phyloP scores from a whole-genome alignment of 2,329 filamentous ascomycete genomes.

The Pezicula carpinea region DNA sequence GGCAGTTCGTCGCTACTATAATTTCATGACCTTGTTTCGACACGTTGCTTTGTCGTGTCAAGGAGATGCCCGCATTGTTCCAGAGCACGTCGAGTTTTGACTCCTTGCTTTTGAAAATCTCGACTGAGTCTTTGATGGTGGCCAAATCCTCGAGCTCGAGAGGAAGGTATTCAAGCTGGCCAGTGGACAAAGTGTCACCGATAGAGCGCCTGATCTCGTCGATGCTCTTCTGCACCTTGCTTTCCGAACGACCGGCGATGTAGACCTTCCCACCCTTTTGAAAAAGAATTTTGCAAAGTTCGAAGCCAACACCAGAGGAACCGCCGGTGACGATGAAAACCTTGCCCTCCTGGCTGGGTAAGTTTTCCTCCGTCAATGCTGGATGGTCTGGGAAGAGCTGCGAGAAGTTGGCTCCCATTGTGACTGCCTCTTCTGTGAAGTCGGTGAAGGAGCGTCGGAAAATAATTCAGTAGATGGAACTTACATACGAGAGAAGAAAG shows the following conservation, averaged over 20 bases:
- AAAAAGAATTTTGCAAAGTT: conserved; percentile 44
- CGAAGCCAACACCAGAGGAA: conserved; percentile 32
- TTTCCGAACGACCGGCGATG: conserved; percentile 37
- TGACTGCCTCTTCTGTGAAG: neutral
- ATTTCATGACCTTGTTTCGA: conserved; percentile 29
- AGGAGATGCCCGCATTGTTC: conserved; percentile 31
- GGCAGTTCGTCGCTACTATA: conserved; percentile 31
- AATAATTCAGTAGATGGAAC: too few species aligned
- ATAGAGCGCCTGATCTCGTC: neutral
- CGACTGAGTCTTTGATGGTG: conserved; percentile 31
- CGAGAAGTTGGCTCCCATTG: neutral
- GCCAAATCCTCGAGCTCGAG: conserved; percentile 33
- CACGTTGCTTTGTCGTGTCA: conserved; percentile 20
- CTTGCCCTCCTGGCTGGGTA: conserved; percentile 33
- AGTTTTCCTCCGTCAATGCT: conserved; percentile 33
- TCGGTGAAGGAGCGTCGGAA: too few species aligned
- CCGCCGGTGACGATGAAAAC: conserved; percentile 34
- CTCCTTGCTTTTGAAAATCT: conserved; percentile 31
- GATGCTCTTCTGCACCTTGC: conserved; percentile 32
- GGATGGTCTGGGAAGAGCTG: conserved; percentile 29
- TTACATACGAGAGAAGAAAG: too few species aligned
- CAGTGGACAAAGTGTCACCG: conserved; percentile 5
- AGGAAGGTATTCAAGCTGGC: conserved; percentile 30
- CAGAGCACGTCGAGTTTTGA: conserved; percentile 34
- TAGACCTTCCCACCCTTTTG: conserved; percentile 42